phyloP scores from a whole-genome alignment of 805 yeast genomes.

The Kluyveromyces siamensis region DNA sequence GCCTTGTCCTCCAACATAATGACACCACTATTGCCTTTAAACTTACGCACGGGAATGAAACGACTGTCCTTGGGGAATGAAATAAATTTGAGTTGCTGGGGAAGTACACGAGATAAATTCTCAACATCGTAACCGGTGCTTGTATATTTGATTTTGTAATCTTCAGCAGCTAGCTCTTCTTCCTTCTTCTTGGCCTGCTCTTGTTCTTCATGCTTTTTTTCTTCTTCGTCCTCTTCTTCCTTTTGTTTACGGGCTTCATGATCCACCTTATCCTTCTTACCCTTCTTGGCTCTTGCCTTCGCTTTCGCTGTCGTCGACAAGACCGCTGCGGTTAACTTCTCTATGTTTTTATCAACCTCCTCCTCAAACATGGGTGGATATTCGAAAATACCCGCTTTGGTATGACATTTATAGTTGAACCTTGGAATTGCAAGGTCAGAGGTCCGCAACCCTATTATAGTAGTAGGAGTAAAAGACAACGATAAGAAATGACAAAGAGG shows the following conservation, averaged over 20 bases:
- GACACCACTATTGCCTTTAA: conserved; percentile 60
- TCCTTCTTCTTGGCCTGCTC: conserved; percentile 17
- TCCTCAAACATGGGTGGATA: conserved; percentile 87
- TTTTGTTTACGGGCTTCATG: conserved; percentile 19
- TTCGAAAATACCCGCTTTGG: conserved; percentile 69
- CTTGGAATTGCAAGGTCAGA: conserved; percentile 82
- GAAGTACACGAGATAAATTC: conserved; percentile 83
- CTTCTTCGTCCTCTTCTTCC: conserved; percentile 18
- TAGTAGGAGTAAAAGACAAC: conserved; percentile 86
- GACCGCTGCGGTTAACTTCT: conserved; percentile 86
- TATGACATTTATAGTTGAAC: conserved; percentile 70
- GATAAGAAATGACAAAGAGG: conserved; percentile 91
- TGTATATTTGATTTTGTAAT: conserved; percentile 41
- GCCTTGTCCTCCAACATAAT: conserved; percentile 58
- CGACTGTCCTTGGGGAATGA: conserved; percentile 68
- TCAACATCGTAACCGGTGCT: conserved; percentile 60
- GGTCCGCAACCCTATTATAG: conserved; percentile 70
- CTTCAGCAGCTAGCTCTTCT: conserved; percentile 21
- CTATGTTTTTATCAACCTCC: conserved; percentile 71
- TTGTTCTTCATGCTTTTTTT: conserved; percentile 17
- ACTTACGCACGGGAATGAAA: conserved; percentile 75
- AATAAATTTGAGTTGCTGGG: conserved; percentile 77
- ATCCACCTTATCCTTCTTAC: conserved; percentile 41
- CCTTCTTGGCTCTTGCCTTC: conserved; percentile 78
- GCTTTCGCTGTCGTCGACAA: conserved; percentile 90